Evolutionary conservation across 1,284 basidiomycete genomes (phyloP).

Genomic region (Microbotryum lychnidis-dioicae): DNA sequence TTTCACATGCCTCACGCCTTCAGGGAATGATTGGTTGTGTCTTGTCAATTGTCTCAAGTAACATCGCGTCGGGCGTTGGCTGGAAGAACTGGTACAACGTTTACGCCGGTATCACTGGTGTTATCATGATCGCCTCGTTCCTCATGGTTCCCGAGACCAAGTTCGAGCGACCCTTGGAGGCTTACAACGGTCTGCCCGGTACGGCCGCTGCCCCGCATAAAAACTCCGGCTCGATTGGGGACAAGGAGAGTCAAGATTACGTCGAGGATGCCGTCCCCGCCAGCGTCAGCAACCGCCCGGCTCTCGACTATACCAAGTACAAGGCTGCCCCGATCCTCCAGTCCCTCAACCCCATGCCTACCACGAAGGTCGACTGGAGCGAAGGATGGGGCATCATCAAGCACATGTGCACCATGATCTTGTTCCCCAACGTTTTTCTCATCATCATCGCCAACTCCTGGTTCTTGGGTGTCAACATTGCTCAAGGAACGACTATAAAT

Average conservation of each 20-base stretch:
- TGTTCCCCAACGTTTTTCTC: conserved; percentile 2
- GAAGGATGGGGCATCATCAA: conserved; percentile 2
- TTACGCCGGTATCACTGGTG: conserved; percentile 2
- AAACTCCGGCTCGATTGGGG: neutral
- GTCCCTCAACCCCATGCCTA: neutral
- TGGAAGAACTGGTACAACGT: conserved; percentile 6
- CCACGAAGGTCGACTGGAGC: neutral
- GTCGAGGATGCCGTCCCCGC: neutral
- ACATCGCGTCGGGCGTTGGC: conserved; percentile 4
- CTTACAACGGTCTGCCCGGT: neutral
- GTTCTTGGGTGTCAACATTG: conserved; percentile 6
- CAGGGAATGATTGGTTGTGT: conserved; percentile 1
- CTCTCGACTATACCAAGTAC: neutral
- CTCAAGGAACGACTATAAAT: neutral
- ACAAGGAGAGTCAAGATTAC: neutral
- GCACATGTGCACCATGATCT: conserved; percentile 3
- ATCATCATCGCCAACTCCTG: neutral
- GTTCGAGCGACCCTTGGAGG: neutral
- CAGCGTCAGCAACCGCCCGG: neutral
- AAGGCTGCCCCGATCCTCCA: neutral
- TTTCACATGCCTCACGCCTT: neutral
- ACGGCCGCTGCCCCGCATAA: neutral
- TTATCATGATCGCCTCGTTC: neutral
- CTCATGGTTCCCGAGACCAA: conserved; percentile 4
- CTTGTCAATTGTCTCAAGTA: neutral